A percentile compares a stretch with the other conserved stretches of the same genome.
These are phyloP conservation scores for Lecanosticta acicola DNA, from an alignment of 2,329 filamentous ascomycete genomes.

Conservation along the genomic window DNA sequence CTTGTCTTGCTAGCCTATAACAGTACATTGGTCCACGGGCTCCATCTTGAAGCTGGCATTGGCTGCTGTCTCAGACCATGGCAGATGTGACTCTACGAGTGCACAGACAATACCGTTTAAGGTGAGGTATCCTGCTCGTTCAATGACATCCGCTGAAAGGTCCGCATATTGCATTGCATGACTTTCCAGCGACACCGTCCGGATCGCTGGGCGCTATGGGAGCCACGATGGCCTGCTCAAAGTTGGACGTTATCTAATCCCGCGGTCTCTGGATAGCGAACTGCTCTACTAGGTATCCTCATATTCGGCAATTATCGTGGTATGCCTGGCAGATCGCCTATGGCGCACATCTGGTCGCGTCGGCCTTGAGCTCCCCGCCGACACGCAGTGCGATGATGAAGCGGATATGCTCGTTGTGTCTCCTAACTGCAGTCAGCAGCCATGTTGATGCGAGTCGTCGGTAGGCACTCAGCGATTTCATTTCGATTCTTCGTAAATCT, in stretches of 20 bases:
- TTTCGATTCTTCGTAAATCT: too few relatives aligned
- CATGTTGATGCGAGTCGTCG: too few relatives aligned
- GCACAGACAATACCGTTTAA: slow-evolving; percentile 10
- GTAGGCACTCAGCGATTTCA: too few relatives aligned
- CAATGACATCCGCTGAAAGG: slow-evolving; percentile 7
- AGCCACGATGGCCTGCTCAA: background rate
- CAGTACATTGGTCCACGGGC: slow-evolving; percentile 6
- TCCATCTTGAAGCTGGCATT: slow-evolving; percentile 10
- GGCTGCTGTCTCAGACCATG: slow-evolving; percentile 10
- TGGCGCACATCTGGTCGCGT: too few relatives aligned
- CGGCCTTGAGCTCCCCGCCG: too few relatives aligned
- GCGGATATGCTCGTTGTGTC: too few relatives aligned
- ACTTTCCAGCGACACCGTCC: slow-evolving; percentile 4
- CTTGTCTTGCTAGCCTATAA: slow-evolving; percentile 9
- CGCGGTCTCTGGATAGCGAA: too few relatives aligned
- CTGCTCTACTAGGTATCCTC: too few relatives aligned
- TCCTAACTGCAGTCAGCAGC: too few relatives aligned
- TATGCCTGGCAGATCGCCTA: too few relatives aligned
- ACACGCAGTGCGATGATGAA: too few relatives aligned
- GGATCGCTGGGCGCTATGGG: slow-evolving; percentile 3
- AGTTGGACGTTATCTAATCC: background rate
- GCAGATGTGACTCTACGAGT: slow-evolving; percentile 8
- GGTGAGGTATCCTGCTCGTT: slow-evolving; percentile 10
- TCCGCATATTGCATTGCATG: background rate
- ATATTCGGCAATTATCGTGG: too few relatives aligned